phyloP scores from a whole-genome alignment of 495 filamentous ascomycete species.

The Jackrogersella multiformis region DNA sequence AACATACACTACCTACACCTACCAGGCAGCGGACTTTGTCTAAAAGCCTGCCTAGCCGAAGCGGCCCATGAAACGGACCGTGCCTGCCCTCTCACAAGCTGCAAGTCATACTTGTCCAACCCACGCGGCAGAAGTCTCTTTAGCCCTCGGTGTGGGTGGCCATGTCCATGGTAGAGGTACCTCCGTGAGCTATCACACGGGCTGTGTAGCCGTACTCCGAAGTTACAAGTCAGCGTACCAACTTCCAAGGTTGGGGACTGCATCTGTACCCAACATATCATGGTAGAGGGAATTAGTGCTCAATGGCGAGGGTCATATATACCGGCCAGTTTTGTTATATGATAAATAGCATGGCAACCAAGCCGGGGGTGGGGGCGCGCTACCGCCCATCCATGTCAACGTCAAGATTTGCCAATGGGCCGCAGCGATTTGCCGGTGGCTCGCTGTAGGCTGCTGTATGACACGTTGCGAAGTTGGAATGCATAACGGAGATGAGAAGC shows the following conservation, averaged over 20 bases:
- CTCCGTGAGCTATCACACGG: constrained; percentile 42
- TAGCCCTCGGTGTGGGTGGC: constrained; percentile 32
- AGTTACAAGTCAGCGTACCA: constrained; percentile 42
- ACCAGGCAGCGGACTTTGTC: constrained; percentile 28
- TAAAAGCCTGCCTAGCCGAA: constrained; percentile 38
- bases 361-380: constrained; percentile 31
- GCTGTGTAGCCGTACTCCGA: constrained; percentile 36
- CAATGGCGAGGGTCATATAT: constrained; percentile 37
- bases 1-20: constrained; percentile 37
- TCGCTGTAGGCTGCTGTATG: constrained; percentile 43
- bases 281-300: constrained; percentile 26
- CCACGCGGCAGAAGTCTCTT: constrained; percentile 31
- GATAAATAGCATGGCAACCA: constrained; percentile 30
- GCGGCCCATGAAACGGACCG: constrained; percentile 37
- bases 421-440: constrained; percentile 40
- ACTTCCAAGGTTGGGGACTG: constrained; percentile 33
- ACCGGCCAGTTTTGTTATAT: constrained; percentile 30
- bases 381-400: constrained; percentile 35
- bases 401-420: constrained; percentile 32
- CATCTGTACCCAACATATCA: constrained; percentile 39
- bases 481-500: constrained; percentile 38
- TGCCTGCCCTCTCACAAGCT: constrained; percentile 24
- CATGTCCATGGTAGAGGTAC: constrained; percentile 10
- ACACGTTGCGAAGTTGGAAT: constrained; percentile 44
- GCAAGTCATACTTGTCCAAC: constrained; percentile 40